Conservation (phyloP, 2,329 filamentous ascomycete species). For the Neonectria sp. region DNA sequence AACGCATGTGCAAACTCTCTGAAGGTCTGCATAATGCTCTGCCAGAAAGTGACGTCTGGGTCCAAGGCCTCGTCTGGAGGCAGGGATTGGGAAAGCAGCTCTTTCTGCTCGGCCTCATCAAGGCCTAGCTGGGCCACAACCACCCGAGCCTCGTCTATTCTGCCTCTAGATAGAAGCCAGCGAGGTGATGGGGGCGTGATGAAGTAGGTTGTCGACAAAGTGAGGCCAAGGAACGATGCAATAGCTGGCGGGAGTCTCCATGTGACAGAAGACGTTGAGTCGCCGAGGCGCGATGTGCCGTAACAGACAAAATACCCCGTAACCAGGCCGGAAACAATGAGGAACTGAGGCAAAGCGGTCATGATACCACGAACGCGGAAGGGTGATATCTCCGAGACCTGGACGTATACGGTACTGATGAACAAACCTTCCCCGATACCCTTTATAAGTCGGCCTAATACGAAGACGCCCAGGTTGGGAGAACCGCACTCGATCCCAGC, state of each 20-base stretch:
- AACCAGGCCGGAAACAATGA: conserved; percentile 66
- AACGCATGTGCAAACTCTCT: conserved; percentile 53
- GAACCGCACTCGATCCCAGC: conserved; percentile 58
- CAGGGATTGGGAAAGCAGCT: conserved; percentile 48
- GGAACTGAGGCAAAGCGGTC: conserved; percentile 68
- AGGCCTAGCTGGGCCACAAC: conserved; percentile 60
- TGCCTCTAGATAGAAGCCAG: conserved; percentile 65
- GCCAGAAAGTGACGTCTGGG: conserved; percentile 48
- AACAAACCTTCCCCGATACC: conserved; percentile 72
- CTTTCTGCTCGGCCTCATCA: conserved; percentile 60
- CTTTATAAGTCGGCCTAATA: conserved; percentile 68
- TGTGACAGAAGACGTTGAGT: conserved; percentile 59
- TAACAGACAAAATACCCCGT: conserved; percentile 74
- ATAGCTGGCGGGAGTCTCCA: conserved; percentile 70
- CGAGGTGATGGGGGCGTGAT: conserved; percentile 67
- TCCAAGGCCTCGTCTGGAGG: conserved; percentile 39
- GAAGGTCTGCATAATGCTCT: conserved; percentile 48
- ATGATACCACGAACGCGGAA: conserved; percentile 65
- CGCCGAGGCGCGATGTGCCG: conserved; percentile 61
- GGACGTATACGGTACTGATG: conserved; percentile 65
- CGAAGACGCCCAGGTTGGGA: conserved; percentile 63
- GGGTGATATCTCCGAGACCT: conserved; percentile 74
- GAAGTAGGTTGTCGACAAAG: conserved; percentile 51
- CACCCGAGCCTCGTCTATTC: conserved; percentile 59
- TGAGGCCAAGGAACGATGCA: conserved; percentile 51